A percentile compares a stretch with the other conserved stretches of the same genome.
Evolutionary conservation across 2,329 filamentous ascomycete species (phyloP).

Genomic region (Pseudopithomyces chartarum): DNA sequence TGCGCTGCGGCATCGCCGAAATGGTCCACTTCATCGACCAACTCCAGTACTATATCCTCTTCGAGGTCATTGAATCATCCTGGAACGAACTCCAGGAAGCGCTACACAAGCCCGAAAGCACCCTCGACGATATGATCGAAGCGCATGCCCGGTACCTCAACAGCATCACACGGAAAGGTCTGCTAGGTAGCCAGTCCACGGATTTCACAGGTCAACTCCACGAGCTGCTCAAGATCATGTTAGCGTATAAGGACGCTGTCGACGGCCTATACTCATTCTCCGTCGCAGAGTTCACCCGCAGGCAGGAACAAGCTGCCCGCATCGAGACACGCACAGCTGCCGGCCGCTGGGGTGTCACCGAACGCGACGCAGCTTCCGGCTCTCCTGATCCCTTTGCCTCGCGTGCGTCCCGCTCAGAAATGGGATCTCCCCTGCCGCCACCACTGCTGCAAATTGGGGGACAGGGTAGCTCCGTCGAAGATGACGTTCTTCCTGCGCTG

Average conservation of each 20-base stretch:
- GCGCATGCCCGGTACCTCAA: constrained; percentile 91
- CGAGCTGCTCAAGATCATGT: constrained; percentile 91
- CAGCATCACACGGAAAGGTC: constrained; percentile 92
- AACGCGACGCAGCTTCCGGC: constrained; percentile 47
- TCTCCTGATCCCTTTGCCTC: constrained; percentile 29
- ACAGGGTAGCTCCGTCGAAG: constrained; percentile 50
- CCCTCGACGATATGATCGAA: constrained; percentile 90
- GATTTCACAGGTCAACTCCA: constrained; percentile 90
- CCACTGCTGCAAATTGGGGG: constrained; percentile 41
- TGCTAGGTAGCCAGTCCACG: constrained; percentile 73
- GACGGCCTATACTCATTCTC: constrained; percentile 95
- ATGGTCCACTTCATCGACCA: constrained; percentile 99
- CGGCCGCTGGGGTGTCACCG: constrained; percentile 67
- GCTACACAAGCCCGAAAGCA: constrained; percentile 83
- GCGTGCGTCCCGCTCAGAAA: constrained; percentile 34
- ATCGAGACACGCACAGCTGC: constrained; percentile 69
- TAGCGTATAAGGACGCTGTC: constrained; percentile 89
- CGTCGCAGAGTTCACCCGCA: constrained; percentile 88
- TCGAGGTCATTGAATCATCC: constrained; percentile 95
- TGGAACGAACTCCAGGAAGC: constrained; percentile 89
- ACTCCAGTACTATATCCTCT: constrained; percentile 97
- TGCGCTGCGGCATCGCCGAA: constrained; percentile 85
- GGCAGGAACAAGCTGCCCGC: constrained; percentile 82
- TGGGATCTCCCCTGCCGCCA: constrained; percentile 50
- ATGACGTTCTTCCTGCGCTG: constrained; percentile 74